Conservation (phyloP, 495 filamentous ascomycete species). For the Neurospora sp. region DNA sequence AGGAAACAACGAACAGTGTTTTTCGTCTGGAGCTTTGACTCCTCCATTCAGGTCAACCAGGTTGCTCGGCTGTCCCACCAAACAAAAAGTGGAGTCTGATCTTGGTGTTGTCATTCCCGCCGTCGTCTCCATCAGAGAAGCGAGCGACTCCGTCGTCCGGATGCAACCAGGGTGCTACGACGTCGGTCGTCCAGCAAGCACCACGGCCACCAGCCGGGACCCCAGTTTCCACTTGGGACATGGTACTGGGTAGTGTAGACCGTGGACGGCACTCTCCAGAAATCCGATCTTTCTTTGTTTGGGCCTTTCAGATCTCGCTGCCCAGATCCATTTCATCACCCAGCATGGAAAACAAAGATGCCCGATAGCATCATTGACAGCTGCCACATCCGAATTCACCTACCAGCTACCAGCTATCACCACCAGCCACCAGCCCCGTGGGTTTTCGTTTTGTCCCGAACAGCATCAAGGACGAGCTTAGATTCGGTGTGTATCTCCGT, state of each 20-base stretch:
- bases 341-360: neutral
- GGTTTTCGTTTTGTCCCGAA: neutral
- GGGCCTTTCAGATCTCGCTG: neutral
- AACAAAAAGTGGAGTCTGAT: neutral
- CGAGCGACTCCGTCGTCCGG: neutral
- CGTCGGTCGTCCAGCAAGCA: neutral
- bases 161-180: neutral
- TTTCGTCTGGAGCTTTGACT: neutral
- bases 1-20: neutral
- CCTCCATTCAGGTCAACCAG: neutral
- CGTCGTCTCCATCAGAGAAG: neutral
- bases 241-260: neutral
- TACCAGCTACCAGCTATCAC: neutral
- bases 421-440: neutral
- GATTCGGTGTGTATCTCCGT: neutral
- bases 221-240: neutral
- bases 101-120: neutral
- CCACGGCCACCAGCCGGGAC: neutral
- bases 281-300: neutral
- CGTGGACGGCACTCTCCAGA: neutral
- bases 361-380: neutral
- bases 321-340: neutral
- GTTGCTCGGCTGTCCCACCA: neutral
- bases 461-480: neutral
- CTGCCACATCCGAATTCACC: neutral